Base-by-base conservation (phyloP, 345 rosid species). In the Gossypium bickii region DNA sequence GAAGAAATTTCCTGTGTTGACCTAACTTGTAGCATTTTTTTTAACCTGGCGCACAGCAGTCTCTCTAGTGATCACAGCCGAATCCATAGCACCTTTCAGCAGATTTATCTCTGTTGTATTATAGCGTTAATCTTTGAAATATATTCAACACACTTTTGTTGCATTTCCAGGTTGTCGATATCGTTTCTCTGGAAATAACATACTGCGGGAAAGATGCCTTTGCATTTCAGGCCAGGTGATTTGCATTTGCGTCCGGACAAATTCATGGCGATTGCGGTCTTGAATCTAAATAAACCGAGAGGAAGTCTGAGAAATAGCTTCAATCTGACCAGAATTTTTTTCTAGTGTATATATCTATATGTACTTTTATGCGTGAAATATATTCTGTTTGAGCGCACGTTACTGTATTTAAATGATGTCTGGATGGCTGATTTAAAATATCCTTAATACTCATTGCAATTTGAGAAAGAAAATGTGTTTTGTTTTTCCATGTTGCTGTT, bases 121-220 rank as follows among this genome's bases (percentile, higher is more conserved):
- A 2, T 20, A 43, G 16, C 34, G 12, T 43, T 15, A 49, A 64
- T 56, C 6, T 25, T 47, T 47, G 11, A 10, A 3, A 5, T 47
- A 57, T 17, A 22, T 48, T 41, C 3, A 15, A 49, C 53, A 67
- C 47, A 11, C 18, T 65, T 53, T 0, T 61, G 43, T 47, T 48
- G 24, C 29, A 12, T 53, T 81, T 75, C 80, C 83, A 83, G 86
- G 82, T 65, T 71, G 73, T 78, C 73, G 70, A 71, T 41, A 52
- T 53, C 0, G 22, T 79, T 74, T 75, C 88, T 78, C 71, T 83
- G 78, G 80, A 83, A 62, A 83, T 81, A 85, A 81, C 78, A 74
- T 83, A 83, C 80, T 72, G 82, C 76, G 86, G 85, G 80, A 63
- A 75, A 80, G 85, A 74, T 83, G 80, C 12, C 59, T 27, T 57